Conservation (phyloP, 1,284 basidiomycete genomes). For the Sanghuangporus sanghuang region DNA sequence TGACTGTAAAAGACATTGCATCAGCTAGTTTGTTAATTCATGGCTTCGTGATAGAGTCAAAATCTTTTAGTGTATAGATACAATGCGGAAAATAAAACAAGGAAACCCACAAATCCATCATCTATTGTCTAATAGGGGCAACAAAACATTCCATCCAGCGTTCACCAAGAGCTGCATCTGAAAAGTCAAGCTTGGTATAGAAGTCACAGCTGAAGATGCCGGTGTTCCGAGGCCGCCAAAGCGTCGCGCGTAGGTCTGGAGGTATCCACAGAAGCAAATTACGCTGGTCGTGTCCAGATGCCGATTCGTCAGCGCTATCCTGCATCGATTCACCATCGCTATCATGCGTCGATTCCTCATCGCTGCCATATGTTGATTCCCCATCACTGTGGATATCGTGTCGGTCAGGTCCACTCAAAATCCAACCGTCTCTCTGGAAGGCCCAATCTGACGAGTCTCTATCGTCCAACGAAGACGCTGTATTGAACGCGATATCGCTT, state of each 20-base stretch:
- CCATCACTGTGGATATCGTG: too few relatives aligned
- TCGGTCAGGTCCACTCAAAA: background rate
- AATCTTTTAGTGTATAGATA: too few relatives aligned
- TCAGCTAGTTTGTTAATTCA: too few relatives aligned
- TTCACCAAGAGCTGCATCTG: background rate
- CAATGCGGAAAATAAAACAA: too few relatives aligned
- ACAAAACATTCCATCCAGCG: background rate
- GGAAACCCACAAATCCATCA: too few relatives aligned
- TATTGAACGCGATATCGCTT: background rate
- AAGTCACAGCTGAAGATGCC: background rate
- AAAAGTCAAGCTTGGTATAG: background rate
- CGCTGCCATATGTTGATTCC: too few relatives aligned
- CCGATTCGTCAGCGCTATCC: too few relatives aligned
- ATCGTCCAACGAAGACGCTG: background rate
- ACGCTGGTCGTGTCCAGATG: background rate
- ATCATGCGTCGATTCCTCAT: too few relatives aligned
- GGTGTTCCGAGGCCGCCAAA: background rate
- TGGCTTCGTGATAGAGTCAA: too few relatives aligned
- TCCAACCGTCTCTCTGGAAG: background rate
- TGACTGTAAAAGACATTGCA: too few relatives aligned
- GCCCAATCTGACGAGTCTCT: background rate
- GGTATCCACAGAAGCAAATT: constrained; percentile 3
- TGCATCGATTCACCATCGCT: too few relatives aligned
- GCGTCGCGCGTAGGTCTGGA: background rate
- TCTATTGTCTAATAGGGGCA: too few relatives aligned